A percentile compares a stretch with the other conserved stretches of the same genome.
These are phyloP conservation scores for Epicoccum sorghinum DNA, from an alignment of 2,329 filamentous ascomycete species.

Conservation along the genomic window DNA sequence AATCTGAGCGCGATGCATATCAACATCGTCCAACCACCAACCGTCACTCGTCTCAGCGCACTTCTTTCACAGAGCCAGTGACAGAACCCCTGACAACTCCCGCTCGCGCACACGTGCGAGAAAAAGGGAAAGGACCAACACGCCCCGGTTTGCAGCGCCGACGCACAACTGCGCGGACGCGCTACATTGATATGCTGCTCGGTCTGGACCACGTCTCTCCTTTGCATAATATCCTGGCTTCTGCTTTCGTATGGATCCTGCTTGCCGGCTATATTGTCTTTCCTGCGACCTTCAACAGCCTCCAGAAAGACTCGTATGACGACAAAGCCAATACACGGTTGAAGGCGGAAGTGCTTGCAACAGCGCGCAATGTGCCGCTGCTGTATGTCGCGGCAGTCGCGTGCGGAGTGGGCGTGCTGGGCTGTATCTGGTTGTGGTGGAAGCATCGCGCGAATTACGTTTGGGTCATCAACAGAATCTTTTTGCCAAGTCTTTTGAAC, in stretches of 20 bases:
- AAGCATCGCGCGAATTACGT: slow-evolving; percentile 58
- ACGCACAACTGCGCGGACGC: slow-evolving; percentile 35
- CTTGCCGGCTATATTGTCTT: slow-evolving; percentile 61
- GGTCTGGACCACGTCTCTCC: slow-evolving; percentile 55
- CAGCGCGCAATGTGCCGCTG: slow-evolving; percentile 48
- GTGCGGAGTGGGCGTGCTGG: slow-evolving; percentile 50
- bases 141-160: slow-evolving; percentile 29
- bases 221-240: slow-evolving; percentile 56
- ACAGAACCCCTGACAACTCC: not conserved
- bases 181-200: slow-evolving; percentile 53
- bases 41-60: not conserved
- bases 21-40: not conserved
- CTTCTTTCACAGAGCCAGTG: not conserved
- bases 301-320: slow-evolving; percentile 43
- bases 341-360: slow-evolving; percentile 39
- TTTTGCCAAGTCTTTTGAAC: slow-evolving; percentile 54
- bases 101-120: not conserved
- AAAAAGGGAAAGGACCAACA: not conserved
- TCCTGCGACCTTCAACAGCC: slow-evolving; percentile 58
- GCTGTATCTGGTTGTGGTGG: slow-evolving; percentile 54
- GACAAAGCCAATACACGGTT: slow-evolving; percentile 24
- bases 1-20: not conserved
- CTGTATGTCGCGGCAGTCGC: slow-evolving; percentile 54
- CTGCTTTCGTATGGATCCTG: slow-evolving; percentile 57
- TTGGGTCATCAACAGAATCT: slow-evolving; percentile 61